phyloP scores from a whole-genome alignment of 768 basidiomycete genomes.

The Suillus brevipes region DNA sequence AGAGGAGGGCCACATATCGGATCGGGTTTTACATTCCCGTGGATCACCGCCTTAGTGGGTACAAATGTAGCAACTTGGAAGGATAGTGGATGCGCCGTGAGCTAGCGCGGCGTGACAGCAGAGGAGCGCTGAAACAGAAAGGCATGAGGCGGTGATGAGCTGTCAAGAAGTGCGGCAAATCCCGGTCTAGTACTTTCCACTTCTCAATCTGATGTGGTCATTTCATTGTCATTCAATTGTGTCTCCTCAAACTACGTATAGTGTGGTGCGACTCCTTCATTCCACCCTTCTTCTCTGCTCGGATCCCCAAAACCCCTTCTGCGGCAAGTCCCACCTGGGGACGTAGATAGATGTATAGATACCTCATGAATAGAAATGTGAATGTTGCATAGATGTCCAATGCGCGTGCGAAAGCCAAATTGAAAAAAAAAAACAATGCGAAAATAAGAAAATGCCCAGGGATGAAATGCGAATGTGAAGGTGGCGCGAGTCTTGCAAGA shows the following conservation, averaged over 20 bases:
- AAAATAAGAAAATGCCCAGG: constrained; percentile 30
- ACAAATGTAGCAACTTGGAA: not conserved
- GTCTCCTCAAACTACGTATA: constrained; percentile 33
- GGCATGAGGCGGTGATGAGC: not conserved
- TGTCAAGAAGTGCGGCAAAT: not conserved
- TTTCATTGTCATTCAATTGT: constrained; percentile 40
- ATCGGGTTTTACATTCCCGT: constrained; percentile 1
- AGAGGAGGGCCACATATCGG: constrained; percentile 5
- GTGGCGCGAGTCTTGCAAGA: constrained; percentile 7
- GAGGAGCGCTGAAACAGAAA: not conserved
- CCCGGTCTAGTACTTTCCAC: not conserved
- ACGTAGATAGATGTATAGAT: constrained; percentile 32
- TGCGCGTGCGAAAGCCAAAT: constrained; percentile 19
- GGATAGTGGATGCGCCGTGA: not conserved
- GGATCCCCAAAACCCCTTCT: constrained; percentile 1
- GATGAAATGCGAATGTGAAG: constrained; percentile 20
- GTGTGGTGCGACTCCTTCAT: constrained; percentile 25
- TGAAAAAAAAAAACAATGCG: constrained; percentile 18
- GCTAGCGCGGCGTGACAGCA: not conserved
- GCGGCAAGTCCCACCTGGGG: constrained; percentile 28
- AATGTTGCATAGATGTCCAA: constrained; percentile 26
- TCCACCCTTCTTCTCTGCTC: constrained; percentile 16
- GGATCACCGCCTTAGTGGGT: not conserved
- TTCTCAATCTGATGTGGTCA: constrained; percentile 19
- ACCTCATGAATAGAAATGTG: constrained; percentile 27